Base-by-base conservation (phyloP, 306 rosid species). In the Senna siamea region DNA sequence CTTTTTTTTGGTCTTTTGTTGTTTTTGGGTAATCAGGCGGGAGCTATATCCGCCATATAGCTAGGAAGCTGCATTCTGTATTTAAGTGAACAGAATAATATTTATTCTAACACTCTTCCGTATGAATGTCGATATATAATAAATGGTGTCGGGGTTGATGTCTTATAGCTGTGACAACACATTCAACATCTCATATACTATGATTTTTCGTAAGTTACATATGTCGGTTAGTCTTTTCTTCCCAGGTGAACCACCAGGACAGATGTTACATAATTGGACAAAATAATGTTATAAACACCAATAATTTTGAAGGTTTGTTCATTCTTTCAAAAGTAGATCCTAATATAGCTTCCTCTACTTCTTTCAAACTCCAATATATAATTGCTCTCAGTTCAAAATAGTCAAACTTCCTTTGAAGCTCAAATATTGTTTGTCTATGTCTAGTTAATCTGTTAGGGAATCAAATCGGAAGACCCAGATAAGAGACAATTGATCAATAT, bases 201-300 rank as follows among this genome's bases (percentile, higher is more conserved):
- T 22, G 38, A 58, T 79, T 37, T 76, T 38, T 37, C 44, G 72
- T 17, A 20, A 20, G 66, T 44, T 58, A 51, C 76, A 66, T 70
- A 46, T 55, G 73, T 75, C 23, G 73, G 66, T 30, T 30, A 52
- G 66, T 63, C 35, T 30, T 41, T 73, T 54, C 66, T 26, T 26
- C 30, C 57, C 79, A 37, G 71, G 62, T 47, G 78, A 83, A 28
- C 15, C 20, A 54, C 63, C 64, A 13, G 34, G 4, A 37, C 23
- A 76, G 14, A 66, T 67, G 66, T 26, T 57, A 32, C 47, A 46
- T 61, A 20, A 76, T 23, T 47, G 32, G 70, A 74, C 71, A 78
- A 73, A 54, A 69, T 18, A 51, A 35, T 13, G 40, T 43, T 70
- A 56, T 13, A 57, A 51, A 51, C 69, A 34, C 77, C 23, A 40